Percentiles rank a stretch among this genome's conserved stretches.
Conservation (phyloP, 495 filamentous ascomycete genomes). For the Delitschia confertaspora region DNA sequence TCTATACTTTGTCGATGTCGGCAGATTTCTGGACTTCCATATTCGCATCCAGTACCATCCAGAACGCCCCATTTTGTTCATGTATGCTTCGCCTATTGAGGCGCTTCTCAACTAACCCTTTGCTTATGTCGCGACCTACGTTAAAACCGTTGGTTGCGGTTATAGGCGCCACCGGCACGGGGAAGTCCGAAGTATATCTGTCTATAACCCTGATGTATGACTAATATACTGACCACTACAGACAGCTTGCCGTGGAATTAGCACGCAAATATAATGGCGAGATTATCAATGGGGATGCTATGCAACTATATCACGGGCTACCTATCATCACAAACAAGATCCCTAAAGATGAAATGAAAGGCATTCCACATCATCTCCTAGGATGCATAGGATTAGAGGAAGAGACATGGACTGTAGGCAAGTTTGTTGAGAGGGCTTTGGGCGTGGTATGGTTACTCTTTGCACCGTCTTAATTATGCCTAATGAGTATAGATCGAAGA, state of each 20-base stretch:
- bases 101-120: not conserved
- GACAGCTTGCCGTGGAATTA: slow-evolving; percentile 84
- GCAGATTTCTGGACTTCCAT: not conserved
- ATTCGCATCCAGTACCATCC: not conserved
- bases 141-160: slow-evolving; percentile 63
- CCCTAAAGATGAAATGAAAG: slow-evolving; percentile 59
- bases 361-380: slow-evolving; percentile 82
- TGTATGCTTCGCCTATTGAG: slow-evolving; percentile 17
- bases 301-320: slow-evolving; percentile 92
- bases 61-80: not conserved
- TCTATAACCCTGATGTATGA: slow-evolving; percentile 13
- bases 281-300: slow-evolving; percentile 96
- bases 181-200: slow-evolving; percentile 80
- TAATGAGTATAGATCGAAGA: slow-evolving; percentile 49
- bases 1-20: too few relatives aligned
- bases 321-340: slow-evolving; percentile 96
- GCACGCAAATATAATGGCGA: slow-evolving; percentile 81
- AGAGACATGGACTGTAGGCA: slow-evolving; percentile 69
- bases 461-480: not conserved
- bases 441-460: slow-evolving; percentile 37
- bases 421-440: slow-evolving; percentile 61
- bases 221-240: slow-evolving; percentile 28
- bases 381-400: slow-evolving; percentile 64
- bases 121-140: slow-evolving; percentile 20
- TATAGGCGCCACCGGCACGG: slow-evolving; percentile 88